Percentiles rank a stretch among this genome's conserved stretches.
These are phyloP conservation scores for Pichia kudriavzevii DNA, from an alignment of 1,139 yeast species.

Conservation along the genomic window DNA sequence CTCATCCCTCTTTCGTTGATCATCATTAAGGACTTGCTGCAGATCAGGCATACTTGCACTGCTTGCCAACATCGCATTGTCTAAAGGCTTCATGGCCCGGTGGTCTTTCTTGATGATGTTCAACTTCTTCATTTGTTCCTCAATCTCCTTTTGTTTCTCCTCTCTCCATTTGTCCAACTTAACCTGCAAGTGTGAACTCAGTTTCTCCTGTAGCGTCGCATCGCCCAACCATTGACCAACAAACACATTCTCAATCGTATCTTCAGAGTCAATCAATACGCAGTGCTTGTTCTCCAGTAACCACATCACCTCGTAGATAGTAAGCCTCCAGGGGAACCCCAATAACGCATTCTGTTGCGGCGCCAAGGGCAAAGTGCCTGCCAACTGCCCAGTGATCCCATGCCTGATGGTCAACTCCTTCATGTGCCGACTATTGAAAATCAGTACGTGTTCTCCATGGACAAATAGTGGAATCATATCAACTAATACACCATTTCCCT, in stretches of 20 bases:
- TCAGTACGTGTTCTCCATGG: constrained; percentile 43
- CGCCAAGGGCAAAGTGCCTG: constrained; percentile 77
- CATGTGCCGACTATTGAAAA: constrained; percentile 44
- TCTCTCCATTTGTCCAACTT: constrained; percentile 13
- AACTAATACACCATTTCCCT: background rate
- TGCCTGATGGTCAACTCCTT: constrained; percentile 42
- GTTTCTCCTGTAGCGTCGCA: constrained; percentile 1
- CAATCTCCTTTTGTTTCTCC: constrained; percentile 12
- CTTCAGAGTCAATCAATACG: constrained; percentile 26
- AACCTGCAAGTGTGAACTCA: constrained; percentile 9
- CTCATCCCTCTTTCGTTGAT: constrained; percentile 2
- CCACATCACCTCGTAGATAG: constrained; percentile 69
- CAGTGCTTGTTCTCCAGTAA: constrained; percentile 41
- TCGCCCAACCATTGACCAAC: constrained; percentile 5
- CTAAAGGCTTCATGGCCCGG: constrained; percentile 5
- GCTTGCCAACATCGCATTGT: constrained; percentile 4
- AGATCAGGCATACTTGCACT: constrained; percentile 15
- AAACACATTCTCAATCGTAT: constrained; percentile 6
- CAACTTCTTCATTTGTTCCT: constrained; percentile 13
- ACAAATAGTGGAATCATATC: constrained; percentile 18
- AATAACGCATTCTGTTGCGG: constrained; percentile 88
- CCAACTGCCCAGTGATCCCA: constrained; percentile 64
- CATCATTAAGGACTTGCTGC: constrained; percentile 9
- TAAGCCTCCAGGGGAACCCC: constrained; percentile 72
- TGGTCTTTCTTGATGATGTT: constrained; percentile 6